Evolutionary conservation across 2,329 filamentous ascomycete genomes (phyloP).

Genomic region (Hymenoscyphus fraxineus): DNA sequence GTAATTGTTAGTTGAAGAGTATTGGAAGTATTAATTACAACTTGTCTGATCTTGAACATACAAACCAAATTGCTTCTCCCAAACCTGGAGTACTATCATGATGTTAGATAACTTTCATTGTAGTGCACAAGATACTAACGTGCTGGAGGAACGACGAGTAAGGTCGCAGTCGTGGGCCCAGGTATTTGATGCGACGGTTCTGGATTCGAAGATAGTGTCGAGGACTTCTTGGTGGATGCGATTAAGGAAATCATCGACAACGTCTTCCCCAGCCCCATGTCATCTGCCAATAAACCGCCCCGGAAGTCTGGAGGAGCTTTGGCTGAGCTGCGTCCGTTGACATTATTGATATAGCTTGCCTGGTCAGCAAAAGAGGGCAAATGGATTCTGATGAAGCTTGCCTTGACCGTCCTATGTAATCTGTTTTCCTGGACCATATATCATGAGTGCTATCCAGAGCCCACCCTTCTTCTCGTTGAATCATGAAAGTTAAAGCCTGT

Average conservation of each 20-base stretch:
- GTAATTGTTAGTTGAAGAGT: background rate
- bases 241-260: conserved; percentile 41
- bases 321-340: conserved; percentile 9
- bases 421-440: conserved; percentile 13
- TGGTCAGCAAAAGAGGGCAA: background rate
- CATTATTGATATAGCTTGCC: conserved; percentile 1
- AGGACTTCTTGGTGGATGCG: conserved; percentile 9
- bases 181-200: background rate
- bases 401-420: background rate
- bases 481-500: conserved; percentile 25
- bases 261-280: conserved; percentile 98
- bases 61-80: conserved; percentile 18
- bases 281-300: conserved; percentile 81
- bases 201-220: background rate
- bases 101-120: background rate
- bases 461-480: conserved; percentile 20
- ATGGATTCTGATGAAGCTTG: background rate
- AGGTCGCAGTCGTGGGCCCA: background rate
- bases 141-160: background rate
- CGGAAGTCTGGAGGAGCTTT: conserved; percentile 15
- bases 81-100: conserved; percentile 17
- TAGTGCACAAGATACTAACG: background rate
- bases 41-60: conserved; percentile 8
- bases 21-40: too few species aligned
- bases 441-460: conserved; percentile 9